Percentiles rank a stretch among this genome's conserved stretches.
Evolutionary conservation across 257 asterid genomes (phyloP).

Genomic region (Solanum sparsipilum): DNA sequence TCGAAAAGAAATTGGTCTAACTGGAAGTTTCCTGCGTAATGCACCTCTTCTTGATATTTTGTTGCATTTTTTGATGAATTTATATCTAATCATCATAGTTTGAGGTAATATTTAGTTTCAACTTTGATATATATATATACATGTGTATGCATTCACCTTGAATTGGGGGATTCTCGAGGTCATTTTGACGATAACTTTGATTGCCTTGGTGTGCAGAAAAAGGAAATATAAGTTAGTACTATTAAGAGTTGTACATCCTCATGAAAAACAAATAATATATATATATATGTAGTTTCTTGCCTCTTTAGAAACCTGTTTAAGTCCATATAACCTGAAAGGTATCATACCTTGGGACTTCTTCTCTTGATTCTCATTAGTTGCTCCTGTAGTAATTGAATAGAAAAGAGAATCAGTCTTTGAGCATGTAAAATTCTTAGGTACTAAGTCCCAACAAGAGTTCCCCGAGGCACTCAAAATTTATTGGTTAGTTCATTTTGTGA

Average conservation of each 20-base stretch:
- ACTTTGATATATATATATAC: background rate
- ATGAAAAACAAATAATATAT: background rate
- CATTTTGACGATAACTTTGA: background rate
- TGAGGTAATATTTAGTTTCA: no score
- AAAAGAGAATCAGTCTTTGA: background rate
- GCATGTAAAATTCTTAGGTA: background rate
- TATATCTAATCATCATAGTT: no score
- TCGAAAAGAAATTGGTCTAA: background rate
- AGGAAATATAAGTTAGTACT: background rate
- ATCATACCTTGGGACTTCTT: background rate
- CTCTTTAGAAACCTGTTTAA: background rate
- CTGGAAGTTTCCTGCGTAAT: background rate
- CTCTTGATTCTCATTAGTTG: background rate
- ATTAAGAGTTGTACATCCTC: background rate
- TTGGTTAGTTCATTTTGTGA: background rate
- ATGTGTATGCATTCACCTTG: background rate
- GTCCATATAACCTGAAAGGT: background rate
- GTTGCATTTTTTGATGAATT: no score
- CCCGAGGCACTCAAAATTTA: background rate
- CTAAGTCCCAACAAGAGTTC: background rate
- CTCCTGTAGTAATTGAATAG: conserved; percentile 4
- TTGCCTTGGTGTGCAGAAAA: background rate
- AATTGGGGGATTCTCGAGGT: background rate
- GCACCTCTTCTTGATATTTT: background rate
- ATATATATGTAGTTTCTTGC: background rate